phyloP scores from a whole-genome alignment of 1,139 yeast genomes.

The Suhomyces coccinellae region DNA sequence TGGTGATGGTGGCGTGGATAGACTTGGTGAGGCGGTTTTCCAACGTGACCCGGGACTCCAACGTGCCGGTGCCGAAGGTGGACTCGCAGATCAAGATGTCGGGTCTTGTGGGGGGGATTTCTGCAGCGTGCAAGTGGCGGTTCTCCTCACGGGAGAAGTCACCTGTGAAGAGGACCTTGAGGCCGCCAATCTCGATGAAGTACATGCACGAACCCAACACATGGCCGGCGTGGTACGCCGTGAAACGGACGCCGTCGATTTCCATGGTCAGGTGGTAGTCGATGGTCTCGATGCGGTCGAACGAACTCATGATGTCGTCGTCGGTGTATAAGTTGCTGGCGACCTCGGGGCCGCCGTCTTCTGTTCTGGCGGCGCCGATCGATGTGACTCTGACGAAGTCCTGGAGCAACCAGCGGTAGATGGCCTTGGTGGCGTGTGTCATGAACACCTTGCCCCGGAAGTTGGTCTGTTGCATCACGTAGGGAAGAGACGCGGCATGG shows the following conservation, averaged over 20 bases:
- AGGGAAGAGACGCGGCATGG: slow-evolving; percentile 96
- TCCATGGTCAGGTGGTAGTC: slow-evolving; percentile 96
- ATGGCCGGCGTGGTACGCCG: slow-evolving; percentile 99
- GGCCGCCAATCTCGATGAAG: slow-evolving; percentile 90
- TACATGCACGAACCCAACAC: slow-evolving; percentile 99
- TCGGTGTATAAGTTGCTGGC: slow-evolving; percentile 74
- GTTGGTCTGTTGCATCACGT: slow-evolving; percentile 95
- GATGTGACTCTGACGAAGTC: slow-evolving; percentile 93
- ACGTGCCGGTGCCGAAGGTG: slow-evolving; percentile 97
- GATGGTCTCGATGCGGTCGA: slow-evolving; percentile 87
- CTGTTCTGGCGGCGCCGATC: slow-evolving; percentile 43
- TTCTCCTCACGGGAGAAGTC: slow-evolving; percentile 96
- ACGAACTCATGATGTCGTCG: slow-evolving; percentile 83
- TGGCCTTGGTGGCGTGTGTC: slow-evolving; percentile 99
- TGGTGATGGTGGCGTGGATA: slow-evolving; percentile 78
- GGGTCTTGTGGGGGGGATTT: slow-evolving; percentile 86
- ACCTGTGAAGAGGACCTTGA: slow-evolving; percentile 88
- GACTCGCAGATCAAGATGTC: slow-evolving; percentile 92
- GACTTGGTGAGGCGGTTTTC: slow-evolving; percentile 77
- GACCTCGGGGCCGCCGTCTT: slow-evolving; percentile 26
- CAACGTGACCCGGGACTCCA: slow-evolving; percentile 84
- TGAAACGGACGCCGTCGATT: slow-evolving; percentile 89
- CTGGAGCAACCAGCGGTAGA: slow-evolving; percentile 88
- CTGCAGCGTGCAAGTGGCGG: slow-evolving; percentile 93
- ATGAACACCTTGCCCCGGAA: slow-evolving; percentile 94